These are phyloP conservation scores for Stachybotrys chartarum DNA, from an alignment of 2,329 filamentous ascomycete species.

Conservation along the genomic window DNA sequence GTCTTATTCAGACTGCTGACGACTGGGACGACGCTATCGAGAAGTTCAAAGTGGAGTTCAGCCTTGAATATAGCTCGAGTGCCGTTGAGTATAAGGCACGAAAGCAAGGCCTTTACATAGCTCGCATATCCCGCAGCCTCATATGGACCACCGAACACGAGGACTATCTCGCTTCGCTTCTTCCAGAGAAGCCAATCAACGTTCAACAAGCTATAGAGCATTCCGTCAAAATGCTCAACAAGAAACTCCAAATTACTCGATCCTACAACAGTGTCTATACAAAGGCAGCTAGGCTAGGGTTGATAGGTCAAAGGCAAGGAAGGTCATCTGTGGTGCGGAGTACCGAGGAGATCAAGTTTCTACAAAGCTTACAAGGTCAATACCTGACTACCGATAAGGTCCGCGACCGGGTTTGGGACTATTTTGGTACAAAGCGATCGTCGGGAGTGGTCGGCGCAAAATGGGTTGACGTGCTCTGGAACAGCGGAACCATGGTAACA, in stretches of 20 bases:
- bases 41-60: background rate
- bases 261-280: too few species aligned
- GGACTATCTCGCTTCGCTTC: too few species aligned
- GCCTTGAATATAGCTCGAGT: background rate
- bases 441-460: background rate
- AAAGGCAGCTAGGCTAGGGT: too few species aligned
- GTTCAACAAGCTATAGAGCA: too few species aligned
- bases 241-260: too few species aligned
- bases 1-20: background rate
- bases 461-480: background rate
- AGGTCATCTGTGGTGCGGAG: too few species aligned
- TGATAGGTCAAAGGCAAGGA: too few species aligned
- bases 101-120: background rate
- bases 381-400: background rate
- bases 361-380: background rate
- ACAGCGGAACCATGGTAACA: background rate
- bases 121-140: background rate
- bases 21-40: background rate
- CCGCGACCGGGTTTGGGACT: background rate
- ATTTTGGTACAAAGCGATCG: background rate
- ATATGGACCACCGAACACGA: background rate
- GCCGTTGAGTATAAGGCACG: background rate
- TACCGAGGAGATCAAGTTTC: background rate
- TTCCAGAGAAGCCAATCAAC: too few species aligned
- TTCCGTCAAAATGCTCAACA: too few species aligned